Percentiles rank a stretch among this genome's conserved stretches.
Evolutionary conservation across 1,139 yeast genomes (phyloP).

Genomic region (Protomyces gravidus): DNA sequence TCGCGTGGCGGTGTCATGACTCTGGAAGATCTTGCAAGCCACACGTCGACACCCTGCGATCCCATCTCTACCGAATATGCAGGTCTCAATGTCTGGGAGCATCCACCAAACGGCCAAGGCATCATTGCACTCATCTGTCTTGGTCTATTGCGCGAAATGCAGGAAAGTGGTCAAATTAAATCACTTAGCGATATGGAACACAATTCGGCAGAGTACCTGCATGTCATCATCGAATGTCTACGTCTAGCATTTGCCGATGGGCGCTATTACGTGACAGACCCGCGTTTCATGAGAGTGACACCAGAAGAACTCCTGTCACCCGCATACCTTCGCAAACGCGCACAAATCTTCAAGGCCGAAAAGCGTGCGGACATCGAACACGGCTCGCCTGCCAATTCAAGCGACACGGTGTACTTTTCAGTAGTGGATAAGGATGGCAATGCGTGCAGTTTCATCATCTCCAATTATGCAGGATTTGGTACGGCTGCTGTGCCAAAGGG

Average conservation of each 20-base stretch:
- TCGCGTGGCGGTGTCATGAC: constrained; percentile 55
- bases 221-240: constrained; percentile 62
- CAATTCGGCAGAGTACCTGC: constrained; percentile 68
- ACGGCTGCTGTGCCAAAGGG: constrained; percentile 64
- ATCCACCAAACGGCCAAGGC: constrained; percentile 82
- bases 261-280: constrained; percentile 68
- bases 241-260: constrained; percentile 73
- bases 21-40: constrained; percentile 53
- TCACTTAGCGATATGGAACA: constrained; percentile 51
- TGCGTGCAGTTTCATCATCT: constrained; percentile 77
- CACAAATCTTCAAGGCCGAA: constrained; percentile 46
- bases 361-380: constrained; percentile 47
- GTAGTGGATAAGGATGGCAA: constrained; percentile 69
- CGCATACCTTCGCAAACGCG: constrained; percentile 51
- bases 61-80: constrained; percentile 54
- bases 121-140: constrained; percentile 64
- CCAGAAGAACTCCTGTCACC: constrained; percentile 39
- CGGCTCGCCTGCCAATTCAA: constrained; percentile 61
- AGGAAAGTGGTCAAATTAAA: constrained; percentile 46
- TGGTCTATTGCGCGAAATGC: constrained; percentile 59
- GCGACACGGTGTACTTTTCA: constrained; percentile 74
- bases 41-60: constrained; percentile 57
- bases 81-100: constrained; percentile 56
- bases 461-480: constrained; percentile 69
- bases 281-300: constrained; percentile 36